These are phyloP conservation scores for Talaromyces adpressus DNA, from an alignment of 495 filamentous ascomycete genomes.

Conservation along the genomic window DNA sequence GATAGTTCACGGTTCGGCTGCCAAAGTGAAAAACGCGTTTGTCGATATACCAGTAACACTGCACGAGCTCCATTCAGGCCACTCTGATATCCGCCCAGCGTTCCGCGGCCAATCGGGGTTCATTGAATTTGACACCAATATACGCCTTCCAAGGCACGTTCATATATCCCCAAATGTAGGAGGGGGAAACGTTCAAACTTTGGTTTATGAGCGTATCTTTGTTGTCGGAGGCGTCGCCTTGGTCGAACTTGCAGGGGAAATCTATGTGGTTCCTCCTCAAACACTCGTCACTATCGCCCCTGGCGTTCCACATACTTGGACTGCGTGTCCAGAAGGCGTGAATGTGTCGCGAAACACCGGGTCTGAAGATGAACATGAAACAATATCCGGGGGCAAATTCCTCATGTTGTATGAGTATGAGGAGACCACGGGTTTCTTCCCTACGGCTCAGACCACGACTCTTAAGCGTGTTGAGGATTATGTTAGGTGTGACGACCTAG, in stretches of 20 bases:
- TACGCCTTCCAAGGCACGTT: background rate
- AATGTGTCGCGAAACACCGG: background rate
- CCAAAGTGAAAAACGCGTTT: background rate
- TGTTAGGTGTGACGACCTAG: background rate
- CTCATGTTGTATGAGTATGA: background rate
- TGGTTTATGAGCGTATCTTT: background rate
- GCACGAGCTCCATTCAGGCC: background rate
- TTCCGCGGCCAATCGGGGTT: background rate
- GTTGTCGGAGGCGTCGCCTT: background rate
- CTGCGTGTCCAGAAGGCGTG: background rate
- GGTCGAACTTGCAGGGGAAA: background rate
- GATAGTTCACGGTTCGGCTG: background rate
- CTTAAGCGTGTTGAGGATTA: background rate
- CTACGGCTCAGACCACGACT: background rate
- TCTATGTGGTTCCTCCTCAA: background rate
- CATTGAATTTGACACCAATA: background rate
- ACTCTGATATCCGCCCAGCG: background rate
- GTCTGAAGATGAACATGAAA: background rate
- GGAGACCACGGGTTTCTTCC: background rate
- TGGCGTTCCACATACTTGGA: conserved; percentile 1
- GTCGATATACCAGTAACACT: background rate
- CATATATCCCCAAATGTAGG: background rate
- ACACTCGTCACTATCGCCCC: background rate
- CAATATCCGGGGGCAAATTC: too few relatives aligned
- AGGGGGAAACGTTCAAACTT: background rate